These are phyloP conservation scores for Rhytidhysteron rufulum DNA, from an alignment of 2,329 filamentous ascomycete genomes.

Conservation along the genomic window DNA sequence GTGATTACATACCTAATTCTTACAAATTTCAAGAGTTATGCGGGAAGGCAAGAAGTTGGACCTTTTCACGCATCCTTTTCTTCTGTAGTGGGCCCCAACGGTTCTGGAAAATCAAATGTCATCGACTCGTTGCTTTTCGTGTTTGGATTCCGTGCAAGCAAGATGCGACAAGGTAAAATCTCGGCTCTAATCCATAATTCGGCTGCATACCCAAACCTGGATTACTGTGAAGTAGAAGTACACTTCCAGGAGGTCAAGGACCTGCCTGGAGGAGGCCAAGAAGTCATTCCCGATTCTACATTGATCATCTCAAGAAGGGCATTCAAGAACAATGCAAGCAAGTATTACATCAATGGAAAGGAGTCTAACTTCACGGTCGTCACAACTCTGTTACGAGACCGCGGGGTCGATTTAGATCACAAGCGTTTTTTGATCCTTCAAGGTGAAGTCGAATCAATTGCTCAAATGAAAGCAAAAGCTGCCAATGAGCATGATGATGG, in stretches of 20 bases:
- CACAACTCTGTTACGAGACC: slow-evolving; percentile 78
- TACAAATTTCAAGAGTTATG: slow-evolving; percentile 99
- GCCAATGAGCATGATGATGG: slow-evolving; percentile 94
- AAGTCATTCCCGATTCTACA: slow-evolving; percentile 77
- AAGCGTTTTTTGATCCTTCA: slow-evolving; percentile 97
- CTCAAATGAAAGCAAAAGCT: slow-evolving; percentile 98
- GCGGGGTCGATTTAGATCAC: slow-evolving; percentile 93
- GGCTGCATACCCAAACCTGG: slow-evolving; percentile 76
- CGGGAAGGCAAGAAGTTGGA: slow-evolving; percentile 88
- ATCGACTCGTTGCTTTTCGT: slow-evolving; percentile 97
- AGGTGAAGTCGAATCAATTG: slow-evolving; percentile 96
- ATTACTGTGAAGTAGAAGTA: slow-evolving; percentile 92
- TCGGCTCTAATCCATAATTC: slow-evolving; percentile 98
- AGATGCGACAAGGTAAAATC: slow-evolving; percentile 98
- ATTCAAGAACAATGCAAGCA: slow-evolving; percentile 97
- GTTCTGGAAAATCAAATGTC: slow-evolving; percentile 97
- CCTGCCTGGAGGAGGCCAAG: slow-evolving; percentile 67
- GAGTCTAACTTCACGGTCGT: slow-evolving; percentile 90
- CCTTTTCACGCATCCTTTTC: slow-evolving; percentile 97
- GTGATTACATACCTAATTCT: slow-evolving; percentile 90
- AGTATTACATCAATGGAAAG: slow-evolving; percentile 92
- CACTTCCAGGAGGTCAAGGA: slow-evolving; percentile 96
- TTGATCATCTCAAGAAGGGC: slow-evolving; percentile 86
- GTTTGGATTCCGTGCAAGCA: slow-evolving; percentile 98
- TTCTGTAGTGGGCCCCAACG: slow-evolving; percentile 95